Evolutionary conservation across 2,329 filamentous ascomycete genomes (phyloP).

Genomic region (Venturia oleaginea): DNA sequence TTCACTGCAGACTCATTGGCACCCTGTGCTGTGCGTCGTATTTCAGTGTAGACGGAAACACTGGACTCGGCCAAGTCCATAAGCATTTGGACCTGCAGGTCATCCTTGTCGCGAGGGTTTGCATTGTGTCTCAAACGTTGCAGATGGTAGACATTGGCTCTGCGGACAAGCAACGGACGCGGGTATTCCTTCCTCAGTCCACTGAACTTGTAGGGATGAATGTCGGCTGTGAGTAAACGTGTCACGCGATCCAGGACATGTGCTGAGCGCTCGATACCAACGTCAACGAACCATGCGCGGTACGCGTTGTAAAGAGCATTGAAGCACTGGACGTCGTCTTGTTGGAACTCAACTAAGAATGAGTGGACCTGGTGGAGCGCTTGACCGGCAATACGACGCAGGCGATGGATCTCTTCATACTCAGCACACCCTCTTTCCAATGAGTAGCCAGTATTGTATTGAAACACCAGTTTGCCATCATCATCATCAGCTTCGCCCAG

Average conservation of each 20-base stretch:
- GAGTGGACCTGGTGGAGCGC: constrained; percentile 74
- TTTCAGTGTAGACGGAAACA: constrained; percentile 87
- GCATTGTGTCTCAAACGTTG: constrained; percentile 92
- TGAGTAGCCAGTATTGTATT: constrained; percentile 80
- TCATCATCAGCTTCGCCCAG: constrained; percentile 66
- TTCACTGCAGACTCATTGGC: constrained; percentile 91
- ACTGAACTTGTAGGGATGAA: constrained; percentile 87
- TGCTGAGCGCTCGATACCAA: constrained; percentile 90
- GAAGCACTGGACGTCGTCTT: constrained; percentile 94
- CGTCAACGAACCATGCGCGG: constrained; percentile 92
- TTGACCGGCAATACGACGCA: constrained; percentile 71
- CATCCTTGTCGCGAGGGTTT: constrained; percentile 74
- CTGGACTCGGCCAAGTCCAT: constrained; percentile 84
- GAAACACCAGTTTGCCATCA: constrained; percentile 75
- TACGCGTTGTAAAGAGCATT: constrained; percentile 88
- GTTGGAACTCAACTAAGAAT: constrained; percentile 74
- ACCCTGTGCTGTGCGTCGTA: constrained; percentile 85
- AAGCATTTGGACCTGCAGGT: constrained; percentile 77
- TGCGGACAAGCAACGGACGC: constrained; percentile 79
- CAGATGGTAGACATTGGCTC: constrained; percentile 89
- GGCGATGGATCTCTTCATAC: constrained; percentile 68
- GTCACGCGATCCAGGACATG: constrained; percentile 84
- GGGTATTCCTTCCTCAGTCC: constrained; percentile 89
- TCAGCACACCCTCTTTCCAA: constrained; percentile 54
- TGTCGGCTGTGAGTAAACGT: constrained; percentile 75